phyloP scores from a whole-genome alignment of 2,329 filamentous ascomycete genomes.

The Arthroderma sp. region DNA sequence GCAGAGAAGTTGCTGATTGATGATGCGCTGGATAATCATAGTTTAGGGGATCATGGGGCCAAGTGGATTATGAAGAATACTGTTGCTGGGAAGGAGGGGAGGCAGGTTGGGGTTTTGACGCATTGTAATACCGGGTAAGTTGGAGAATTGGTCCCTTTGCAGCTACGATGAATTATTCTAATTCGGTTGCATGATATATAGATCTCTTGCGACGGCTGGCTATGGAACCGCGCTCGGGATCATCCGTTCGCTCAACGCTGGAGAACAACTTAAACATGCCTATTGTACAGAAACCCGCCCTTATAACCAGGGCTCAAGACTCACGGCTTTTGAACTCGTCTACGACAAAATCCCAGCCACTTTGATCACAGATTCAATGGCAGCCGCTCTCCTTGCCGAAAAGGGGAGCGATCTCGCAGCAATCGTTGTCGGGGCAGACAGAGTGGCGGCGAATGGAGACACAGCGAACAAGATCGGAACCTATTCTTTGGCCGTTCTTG shows the following conservation, averaged over 20 bases:
- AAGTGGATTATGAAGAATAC: slow-evolving; percentile 61
- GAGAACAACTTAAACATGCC: slow-evolving; percentile 58
- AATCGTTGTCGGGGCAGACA: slow-evolving; percentile 86
- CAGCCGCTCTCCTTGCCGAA: slow-evolving; percentile 60
- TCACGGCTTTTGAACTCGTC: slow-evolving; percentile 94
- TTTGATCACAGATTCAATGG: slow-evolving; percentile 94
- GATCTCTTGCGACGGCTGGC: slow-evolving; percentile 89
- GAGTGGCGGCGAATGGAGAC: slow-evolving; percentile 91
- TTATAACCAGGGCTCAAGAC: slow-evolving; percentile 90
- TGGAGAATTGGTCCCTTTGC: neutral
- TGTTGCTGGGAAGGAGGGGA: slow-evolving; percentile 35
- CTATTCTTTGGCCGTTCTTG: slow-evolving; percentile 82
- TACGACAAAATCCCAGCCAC: slow-evolving; percentile 86
- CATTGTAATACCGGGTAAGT: slow-evolving; percentile 90
- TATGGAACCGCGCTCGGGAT: slow-evolving; percentile 93
- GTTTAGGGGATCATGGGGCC: slow-evolving; percentile 71
- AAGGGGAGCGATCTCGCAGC: slow-evolving; percentile 57
- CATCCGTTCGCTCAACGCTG: slow-evolving; percentile 64
- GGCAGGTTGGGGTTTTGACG: slow-evolving; percentile 68
- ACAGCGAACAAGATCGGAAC: slow-evolving; percentile 98
- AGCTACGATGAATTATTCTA: neutral
- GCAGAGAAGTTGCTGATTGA: slow-evolving; percentile 78
- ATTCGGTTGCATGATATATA: slow-evolving; percentile 19
- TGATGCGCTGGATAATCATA: slow-evolving; percentile 75
- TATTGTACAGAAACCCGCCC: slow-evolving; percentile 96